Percentiles rank a stretch among this genome's conserved stretches.
phyloP scores from a whole-genome alignment of 2,329 filamentous ascomycete species.

The Monilinia laxa region DNA sequence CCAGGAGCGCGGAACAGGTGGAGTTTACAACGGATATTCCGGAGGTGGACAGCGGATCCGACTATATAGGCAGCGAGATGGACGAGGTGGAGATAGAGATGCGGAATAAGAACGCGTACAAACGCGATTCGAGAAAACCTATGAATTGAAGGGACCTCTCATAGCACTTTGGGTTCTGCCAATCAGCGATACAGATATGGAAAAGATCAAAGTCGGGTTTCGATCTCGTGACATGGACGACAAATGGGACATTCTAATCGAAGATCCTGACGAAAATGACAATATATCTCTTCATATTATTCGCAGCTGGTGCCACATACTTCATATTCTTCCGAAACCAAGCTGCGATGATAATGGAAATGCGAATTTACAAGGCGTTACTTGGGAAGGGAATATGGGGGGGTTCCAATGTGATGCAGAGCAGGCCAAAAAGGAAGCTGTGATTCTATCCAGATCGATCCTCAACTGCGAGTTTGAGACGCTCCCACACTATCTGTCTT shows the following conservation, averaged over 20 bases:
- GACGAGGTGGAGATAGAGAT: not conserved
- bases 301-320: not conserved
- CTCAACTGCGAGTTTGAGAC: not conserved
- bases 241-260: not conserved
- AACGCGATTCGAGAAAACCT: not conserved
- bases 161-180: not conserved
- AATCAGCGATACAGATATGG: not conserved
- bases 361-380: not conserved
- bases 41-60: not conserved
- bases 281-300: not conserved
- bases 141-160: not conserved
- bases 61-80: conserved; percentile 1
- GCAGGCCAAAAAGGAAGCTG: not conserved
- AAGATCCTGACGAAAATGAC: not conserved
- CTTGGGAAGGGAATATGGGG: not conserved
- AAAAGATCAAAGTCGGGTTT: not conserved
- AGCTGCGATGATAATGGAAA: not conserved
- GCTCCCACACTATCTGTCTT: not conserved
- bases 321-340: not conserved
- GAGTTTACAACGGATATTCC: not conserved
- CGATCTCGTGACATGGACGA: not conserved
- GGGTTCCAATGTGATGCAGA: not conserved
- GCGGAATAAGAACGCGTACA: not conserved
- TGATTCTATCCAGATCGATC: not conserved
- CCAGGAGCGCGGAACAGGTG: not conserved